Evolutionary conservation across 257 asterid species (phyloP).

Genomic region (Mentha longifolia): DNA sequence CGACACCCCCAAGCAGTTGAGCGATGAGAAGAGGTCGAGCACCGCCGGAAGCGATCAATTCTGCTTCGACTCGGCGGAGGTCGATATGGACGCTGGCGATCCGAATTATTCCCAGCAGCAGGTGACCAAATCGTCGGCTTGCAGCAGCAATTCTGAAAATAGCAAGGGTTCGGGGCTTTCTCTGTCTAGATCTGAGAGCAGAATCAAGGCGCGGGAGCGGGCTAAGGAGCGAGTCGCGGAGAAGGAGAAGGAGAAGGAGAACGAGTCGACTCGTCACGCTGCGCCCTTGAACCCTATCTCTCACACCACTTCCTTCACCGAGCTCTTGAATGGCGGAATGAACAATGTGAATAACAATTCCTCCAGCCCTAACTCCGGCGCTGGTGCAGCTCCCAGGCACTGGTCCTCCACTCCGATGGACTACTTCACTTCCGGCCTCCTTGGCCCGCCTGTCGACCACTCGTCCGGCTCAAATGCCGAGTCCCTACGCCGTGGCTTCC

Average conservation of each 20-base stretch:
- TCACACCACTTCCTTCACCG: constrained; percentile 57
- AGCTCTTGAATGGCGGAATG: constrained; percentile 54
- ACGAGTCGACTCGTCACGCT: constrained; percentile 27
- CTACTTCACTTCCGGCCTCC: constrained; percentile 44
- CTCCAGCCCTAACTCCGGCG: constrained; percentile 12
- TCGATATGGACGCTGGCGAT: constrained; percentile 55
- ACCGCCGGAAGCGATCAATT: constrained; percentile 53
- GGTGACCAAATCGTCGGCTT: constrained; percentile 39
- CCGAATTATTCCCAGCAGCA: constrained; percentile 37
- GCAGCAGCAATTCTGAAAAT: constrained; percentile 54
- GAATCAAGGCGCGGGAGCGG: constrained; percentile 55
- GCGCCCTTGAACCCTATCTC: constrained; percentile 47
- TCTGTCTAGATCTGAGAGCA: constrained; percentile 58
- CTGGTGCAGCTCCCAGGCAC: constrained; percentile 36
- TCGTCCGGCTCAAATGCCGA: constrained; percentile 45
- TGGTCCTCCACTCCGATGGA: constrained; percentile 59
- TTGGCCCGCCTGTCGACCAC: constrained; percentile 37
- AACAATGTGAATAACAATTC: constrained; percentile 24
- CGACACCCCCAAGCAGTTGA: constrained; percentile 61
- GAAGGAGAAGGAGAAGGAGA: constrained; percentile 49
- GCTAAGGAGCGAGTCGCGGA: constrained; percentile 59
- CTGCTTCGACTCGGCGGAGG: constrained; percentile 57
- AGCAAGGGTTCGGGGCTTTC: constrained; percentile 62
- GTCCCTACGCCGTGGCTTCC: constrained; percentile 38
- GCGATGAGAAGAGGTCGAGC: constrained; percentile 70